Evolutionary conservation across 192 early-diverging fungal species (phyloP).

Genomic region (Rhizoclosmatium globosum): DNA sequence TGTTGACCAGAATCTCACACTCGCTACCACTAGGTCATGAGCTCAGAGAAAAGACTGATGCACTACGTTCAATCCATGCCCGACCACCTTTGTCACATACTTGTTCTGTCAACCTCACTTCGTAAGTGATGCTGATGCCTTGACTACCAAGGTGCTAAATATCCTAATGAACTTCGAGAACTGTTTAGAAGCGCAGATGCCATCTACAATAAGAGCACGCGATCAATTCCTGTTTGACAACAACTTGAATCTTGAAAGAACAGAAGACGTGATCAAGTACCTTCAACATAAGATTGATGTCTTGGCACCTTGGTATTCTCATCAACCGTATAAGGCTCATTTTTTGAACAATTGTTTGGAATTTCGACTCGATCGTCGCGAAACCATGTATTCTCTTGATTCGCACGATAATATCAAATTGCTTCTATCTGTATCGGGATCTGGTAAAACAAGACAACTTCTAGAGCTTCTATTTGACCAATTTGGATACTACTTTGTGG

Average conservation of each 20-base stretch:
- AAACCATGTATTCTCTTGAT: constrained; percentile 7
- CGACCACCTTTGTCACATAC: no score
- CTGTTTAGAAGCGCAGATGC: no score
- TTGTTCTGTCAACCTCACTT: no score
- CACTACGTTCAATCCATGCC: no score
- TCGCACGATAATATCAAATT: constrained; percentile 29
- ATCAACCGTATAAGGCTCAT: not conserved
- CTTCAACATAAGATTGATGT: not conserved
- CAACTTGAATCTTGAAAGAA: not conserved
- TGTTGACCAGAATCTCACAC: not conserved
- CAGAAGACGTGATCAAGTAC: not conserved
- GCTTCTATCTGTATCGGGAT: constrained; percentile 26
- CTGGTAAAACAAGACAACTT: constrained; percentile 37
- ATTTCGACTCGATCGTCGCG: constrained; percentile 16
- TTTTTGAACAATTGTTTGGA: constrained; percentile 29
- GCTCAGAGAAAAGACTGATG: no score
- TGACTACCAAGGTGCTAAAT: no score
- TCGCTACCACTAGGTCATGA: no score
- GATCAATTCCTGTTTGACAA: not conserved
- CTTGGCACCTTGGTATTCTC: not conserved
- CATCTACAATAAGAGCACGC: not conserved
- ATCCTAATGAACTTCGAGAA: no score
- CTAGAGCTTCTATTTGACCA: constrained; percentile 26
- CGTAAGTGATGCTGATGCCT: no score
- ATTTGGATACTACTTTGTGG: constrained; percentile 34